These are phyloP conservation scores for Vitis hybrid DNA, from an alignment of 177 flowering plant genomes.

Conservation along the genomic window DNA sequence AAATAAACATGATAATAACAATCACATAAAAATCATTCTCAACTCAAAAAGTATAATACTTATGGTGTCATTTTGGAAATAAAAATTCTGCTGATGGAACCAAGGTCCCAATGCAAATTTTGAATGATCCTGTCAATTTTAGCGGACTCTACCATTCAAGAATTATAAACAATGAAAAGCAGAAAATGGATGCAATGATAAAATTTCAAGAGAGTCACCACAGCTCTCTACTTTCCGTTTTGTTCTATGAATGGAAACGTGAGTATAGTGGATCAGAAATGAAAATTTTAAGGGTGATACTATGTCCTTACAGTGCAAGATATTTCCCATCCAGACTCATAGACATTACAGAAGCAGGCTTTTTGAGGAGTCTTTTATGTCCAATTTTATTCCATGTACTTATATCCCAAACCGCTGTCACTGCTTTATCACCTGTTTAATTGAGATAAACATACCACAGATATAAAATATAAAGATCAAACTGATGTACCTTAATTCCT, in stretches of 20 bases:
- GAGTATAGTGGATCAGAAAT: not conserved
- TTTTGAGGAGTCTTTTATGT: slow-evolving; percentile 67
- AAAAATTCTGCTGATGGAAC: too few relatives aligned
- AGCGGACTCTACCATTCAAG: too few relatives aligned
- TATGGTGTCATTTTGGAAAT: too few relatives aligned
- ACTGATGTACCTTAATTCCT: not conserved
- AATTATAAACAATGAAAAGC: too few relatives aligned
- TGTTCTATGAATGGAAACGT: not conserved
- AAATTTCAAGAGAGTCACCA: not conserved
- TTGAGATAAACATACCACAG: slow-evolving; percentile 6
- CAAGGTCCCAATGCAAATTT: too few relatives aligned
- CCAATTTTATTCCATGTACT: slow-evolving; percentile 93
- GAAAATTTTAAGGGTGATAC: slow-evolving; percentile 8
- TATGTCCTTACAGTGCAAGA: slow-evolving; percentile 78
- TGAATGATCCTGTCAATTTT: too few relatives aligned
- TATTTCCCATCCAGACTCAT: slow-evolving; percentile 90
- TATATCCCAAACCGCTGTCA: slow-evolving; percentile 85
- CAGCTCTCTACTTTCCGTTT: not conserved
- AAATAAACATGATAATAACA: too few relatives aligned
- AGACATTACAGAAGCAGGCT: slow-evolving; percentile 77
- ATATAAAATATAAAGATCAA: not conserved
- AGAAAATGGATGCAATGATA: too few relatives aligned
- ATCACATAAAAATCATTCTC: too few relatives aligned
- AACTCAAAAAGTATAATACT: too few relatives aligned
- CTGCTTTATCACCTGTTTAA: slow-evolving; percentile 61